Base-by-base conservation (phyloP, 1,139 yeast species). In the Yamadazyma buinensis region DNA sequence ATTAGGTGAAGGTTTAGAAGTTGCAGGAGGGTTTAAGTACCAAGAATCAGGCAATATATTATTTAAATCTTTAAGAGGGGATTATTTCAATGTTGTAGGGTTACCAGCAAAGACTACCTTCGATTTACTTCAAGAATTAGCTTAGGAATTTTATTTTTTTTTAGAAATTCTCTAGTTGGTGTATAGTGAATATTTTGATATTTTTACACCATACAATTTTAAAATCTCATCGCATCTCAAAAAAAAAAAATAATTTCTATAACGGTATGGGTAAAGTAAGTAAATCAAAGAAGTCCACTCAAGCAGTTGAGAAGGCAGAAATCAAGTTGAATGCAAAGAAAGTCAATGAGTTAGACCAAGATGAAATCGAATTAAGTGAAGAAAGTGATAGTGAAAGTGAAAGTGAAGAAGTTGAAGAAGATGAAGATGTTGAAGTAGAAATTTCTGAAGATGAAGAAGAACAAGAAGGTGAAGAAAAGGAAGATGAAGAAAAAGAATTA, bases 1-100 rank as follows among this genome's bases (percentile, higher is more conserved):
- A 1, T 63, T 80, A 2, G 83, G 74, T 19, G 97, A 90, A 54
- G 98, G 94, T 0, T 41, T 68, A 5, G 71, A 75, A 28, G 97
- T 85, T 1, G 97, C 97, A 1, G 98, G 97, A 7, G 98, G 98
- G 1, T 88, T 87, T 61, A 82, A 81, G 48, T 82, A 83, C 41
- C 97, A 92, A 56, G 85, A 80, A 2, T 53, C 54, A 13, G 90
- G 92, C 0, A 82, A 85, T 3, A 51, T 81, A 29, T 59, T 92
- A 40, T 76, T 92, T 44, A 60, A 67, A 26, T 57, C 61, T 13
- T 73, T 88, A 12, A 67, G 67, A 2, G 98, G 98, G 1, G 97
- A 90, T 52, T 86, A 75, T 51, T 80, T 72, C 56, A 90, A 87
- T 52, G 84, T 87, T n/a, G 92, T 92, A 7, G 98, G 98, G 0